Evolutionary conservation across 306 rosid genomes (phyloP).

Genomic region (Castanea sativa): DNA sequence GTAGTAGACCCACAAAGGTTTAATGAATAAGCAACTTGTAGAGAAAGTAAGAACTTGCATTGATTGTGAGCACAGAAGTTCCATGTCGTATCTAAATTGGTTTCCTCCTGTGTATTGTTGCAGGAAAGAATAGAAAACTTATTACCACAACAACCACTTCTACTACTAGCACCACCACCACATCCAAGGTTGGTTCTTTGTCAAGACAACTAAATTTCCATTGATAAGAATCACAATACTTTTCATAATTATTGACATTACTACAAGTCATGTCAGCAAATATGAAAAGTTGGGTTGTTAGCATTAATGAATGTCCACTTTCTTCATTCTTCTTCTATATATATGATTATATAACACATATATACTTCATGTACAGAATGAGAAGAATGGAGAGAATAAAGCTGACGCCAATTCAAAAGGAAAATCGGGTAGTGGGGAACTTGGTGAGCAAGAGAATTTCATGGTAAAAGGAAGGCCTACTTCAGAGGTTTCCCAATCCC

Average conservation of each 20-base stretch:
- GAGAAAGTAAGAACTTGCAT: background rate
- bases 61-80: background rate
- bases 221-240: too few relatives aligned
- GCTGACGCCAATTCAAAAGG: constrained; percentile 9
- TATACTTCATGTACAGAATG: constrained; percentile 24
- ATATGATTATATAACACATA: background rate
- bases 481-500: background rate
- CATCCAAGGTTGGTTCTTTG: constrained; percentile 38
- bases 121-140: constrained; percentile 52
- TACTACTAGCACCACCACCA: constrained; percentile 27
- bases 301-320: background rate
- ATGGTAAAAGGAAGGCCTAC: constrained; percentile 9
- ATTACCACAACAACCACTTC: constrained; percentile 28
- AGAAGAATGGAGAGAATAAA: constrained; percentile 14
- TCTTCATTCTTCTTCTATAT: background rate
- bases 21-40: background rate
- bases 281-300: background rate
- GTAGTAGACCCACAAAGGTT: background rate
- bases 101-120: constrained; percentile 29
- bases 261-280: too few relatives aligned
- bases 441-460: constrained; percentile 2
- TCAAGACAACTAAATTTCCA: background rate
- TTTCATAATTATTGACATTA: too few relatives aligned
- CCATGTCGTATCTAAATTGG: constrained; percentile 3
- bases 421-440: constrained; percentile 5